phyloP scores from a whole-genome alignment of 305 asterid species.

The Euphrasia arctica region DNA sequence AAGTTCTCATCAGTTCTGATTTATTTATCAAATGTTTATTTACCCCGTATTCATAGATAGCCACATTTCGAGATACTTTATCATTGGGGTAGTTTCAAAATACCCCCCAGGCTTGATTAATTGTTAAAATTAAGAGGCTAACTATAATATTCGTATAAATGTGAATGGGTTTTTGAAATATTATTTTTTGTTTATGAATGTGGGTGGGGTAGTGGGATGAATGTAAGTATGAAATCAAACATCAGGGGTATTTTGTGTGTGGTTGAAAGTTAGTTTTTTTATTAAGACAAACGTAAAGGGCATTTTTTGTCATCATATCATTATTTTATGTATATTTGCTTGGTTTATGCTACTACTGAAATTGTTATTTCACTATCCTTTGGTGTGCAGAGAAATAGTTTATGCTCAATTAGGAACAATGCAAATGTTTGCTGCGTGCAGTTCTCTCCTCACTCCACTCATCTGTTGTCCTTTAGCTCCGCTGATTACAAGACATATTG shows the following conservation, averaged over 20 bases:
- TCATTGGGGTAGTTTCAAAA: neutral
- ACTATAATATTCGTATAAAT: too few species aligned
- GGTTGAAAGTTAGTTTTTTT: too few species aligned
- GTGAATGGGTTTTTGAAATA: too few species aligned
- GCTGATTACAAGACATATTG: slow-evolving; percentile 89
- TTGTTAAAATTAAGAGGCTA: too few species aligned
- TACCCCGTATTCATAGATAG: neutral
- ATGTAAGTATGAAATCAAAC: too few species aligned
- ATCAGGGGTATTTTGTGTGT: too few species aligned
- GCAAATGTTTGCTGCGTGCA: slow-evolving; percentile 93
- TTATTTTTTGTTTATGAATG: too few species aligned
- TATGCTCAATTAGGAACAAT: slow-evolving; percentile 80
- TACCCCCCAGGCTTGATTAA: too few species aligned
- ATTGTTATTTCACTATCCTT: slow-evolving; percentile 6
- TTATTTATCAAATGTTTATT: slow-evolving; percentile 2
- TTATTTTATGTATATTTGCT: slow-evolving; percentile 19
- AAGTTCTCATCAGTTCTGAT: slow-evolving; percentile 15
- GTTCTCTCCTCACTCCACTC: slow-evolving; percentile 68
- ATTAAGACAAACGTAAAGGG: neutral
- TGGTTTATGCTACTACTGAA: slow-evolving; percentile 9
- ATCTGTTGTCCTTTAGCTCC: slow-evolving; percentile 78
- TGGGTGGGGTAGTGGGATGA: too few species aligned
- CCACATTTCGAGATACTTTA: neutral
- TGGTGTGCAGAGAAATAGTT: slow-evolving; percentile 73
- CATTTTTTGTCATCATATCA: neutral